These are phyloP conservation scores for Fraxinus sp. DNA, from an alignment of 305 asterid genomes.

Conservation along the genomic window DNA sequence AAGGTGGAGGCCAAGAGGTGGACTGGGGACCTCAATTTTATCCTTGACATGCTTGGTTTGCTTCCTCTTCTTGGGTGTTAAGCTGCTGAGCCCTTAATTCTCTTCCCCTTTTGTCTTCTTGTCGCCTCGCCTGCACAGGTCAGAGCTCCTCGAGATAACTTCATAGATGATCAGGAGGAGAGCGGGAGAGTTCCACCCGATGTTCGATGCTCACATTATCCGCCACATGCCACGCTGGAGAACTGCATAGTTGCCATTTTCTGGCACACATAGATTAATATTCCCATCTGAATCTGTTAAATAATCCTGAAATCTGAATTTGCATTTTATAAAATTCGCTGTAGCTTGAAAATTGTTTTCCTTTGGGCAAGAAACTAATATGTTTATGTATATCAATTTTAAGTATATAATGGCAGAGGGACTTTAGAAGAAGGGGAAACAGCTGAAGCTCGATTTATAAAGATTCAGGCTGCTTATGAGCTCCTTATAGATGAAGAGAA, in stretches of 20 bases:
- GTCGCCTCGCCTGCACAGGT: slow-evolving; percentile 66
- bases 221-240: slow-evolving; percentile 20
- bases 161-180: slow-evolving; percentile 32
- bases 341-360: not conserved
- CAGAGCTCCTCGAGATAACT: slow-evolving; percentile 34
- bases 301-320: slow-evolving; percentile 1
- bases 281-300: not conserved
- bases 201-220: slow-evolving; percentile 40
- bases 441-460: slow-evolving; percentile 61
- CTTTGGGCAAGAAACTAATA: slow-evolving; percentile 27
- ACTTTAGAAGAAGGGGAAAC: slow-evolving; percentile 86
- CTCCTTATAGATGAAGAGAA: slow-evolving; percentile 44
- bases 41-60: slow-evolving; percentile 74
- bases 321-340: not conserved
- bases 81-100: slow-evolving; percentile 81
- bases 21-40: slow-evolving; percentile 81
- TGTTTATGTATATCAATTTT: slow-evolving; percentile 13
- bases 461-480: slow-evolving; percentile 84
- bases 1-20: slow-evolving; percentile 83
- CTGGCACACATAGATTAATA: not conserved
- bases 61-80: slow-evolving; percentile 72
- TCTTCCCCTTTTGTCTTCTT: slow-evolving; percentile 35
- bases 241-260: slow-evolving; percentile 45
- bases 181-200: slow-evolving; percentile 42
- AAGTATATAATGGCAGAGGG: slow-evolving; percentile 87